These are phyloP conservation scores for Balansia obtecta DNA, from an alignment of 2,329 filamentous ascomycete species.

Conservation along the genomic window DNA sequence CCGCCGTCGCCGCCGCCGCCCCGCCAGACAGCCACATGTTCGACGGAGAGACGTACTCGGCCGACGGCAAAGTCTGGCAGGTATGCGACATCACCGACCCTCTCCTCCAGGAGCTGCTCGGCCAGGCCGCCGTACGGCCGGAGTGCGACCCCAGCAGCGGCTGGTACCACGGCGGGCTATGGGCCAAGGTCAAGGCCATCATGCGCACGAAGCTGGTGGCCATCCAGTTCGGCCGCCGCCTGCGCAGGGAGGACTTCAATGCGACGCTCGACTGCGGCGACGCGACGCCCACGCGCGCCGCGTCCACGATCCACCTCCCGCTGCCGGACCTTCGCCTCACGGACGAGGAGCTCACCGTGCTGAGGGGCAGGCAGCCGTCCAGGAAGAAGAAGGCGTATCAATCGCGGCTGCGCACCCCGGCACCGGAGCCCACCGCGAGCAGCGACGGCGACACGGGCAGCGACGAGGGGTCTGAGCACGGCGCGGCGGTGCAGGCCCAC, in stretches of 20 bases:
- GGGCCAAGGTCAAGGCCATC: conserved; percentile 72
- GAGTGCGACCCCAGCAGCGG: conserved; percentile 57
- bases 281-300: conserved; percentile 19
- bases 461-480: conserved; percentile 16
- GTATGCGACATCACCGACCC: conserved; percentile 85
- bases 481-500: conserved; percentile 12
- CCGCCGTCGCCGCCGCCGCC: conserved; percentile 24
- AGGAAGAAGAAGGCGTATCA: conserved; percentile 26
- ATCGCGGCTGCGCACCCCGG: too few relatives aligned
- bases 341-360: conserved; percentile 21
- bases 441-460: too few relatives aligned
- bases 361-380: conserved; percentile 22
- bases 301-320: conserved; percentile 20
- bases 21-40: conserved; percentile 58
- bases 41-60: conserved; percentile 61
- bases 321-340: conserved; percentile 23
- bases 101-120: conserved; percentile 52
- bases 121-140: conserved; percentile 44
- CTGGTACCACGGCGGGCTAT: conserved; percentile 73
- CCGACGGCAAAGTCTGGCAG: conserved; percentile 87
- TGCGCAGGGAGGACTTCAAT: conserved; percentile 27
- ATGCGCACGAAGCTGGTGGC: conserved; percentile 77
- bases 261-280: conserved; percentile 23
- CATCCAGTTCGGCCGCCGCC: conserved; percentile 42
- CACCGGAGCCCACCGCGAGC: too few relatives aligned